phyloP scores from a whole-genome alignment of 2,329 filamentous ascomycete species.

The Alternaria sp. region DNA sequence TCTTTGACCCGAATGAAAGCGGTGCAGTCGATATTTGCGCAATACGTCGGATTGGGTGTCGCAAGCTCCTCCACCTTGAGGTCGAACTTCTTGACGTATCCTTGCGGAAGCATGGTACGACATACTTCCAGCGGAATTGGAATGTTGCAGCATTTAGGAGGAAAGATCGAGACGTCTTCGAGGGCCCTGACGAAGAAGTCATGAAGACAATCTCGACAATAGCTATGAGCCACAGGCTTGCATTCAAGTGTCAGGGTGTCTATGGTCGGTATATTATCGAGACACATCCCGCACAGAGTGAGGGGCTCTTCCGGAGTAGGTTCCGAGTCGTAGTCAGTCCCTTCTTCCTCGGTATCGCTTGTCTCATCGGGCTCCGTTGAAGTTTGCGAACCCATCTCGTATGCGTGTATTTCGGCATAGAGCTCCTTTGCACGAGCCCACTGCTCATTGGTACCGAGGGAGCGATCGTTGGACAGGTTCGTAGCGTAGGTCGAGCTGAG shows the following conservation, averaged over 20 bases:
- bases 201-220: too few species aligned
- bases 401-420: background rate
- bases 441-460: background rate
- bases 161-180: slow-evolving; percentile 27
- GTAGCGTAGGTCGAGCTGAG: slow-evolving; percentile 5
- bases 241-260: background rate
- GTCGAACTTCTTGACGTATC: slow-evolving; percentile 17
- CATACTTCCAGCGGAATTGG: slow-evolving; percentile 21
- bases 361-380: background rate
- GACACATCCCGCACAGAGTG: background rate
- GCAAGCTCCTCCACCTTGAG: slow-evolving; percentile 24
- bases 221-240: background rate
- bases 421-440: background rate
- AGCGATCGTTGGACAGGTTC: background rate
- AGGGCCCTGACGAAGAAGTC: too few species aligned
- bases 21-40: slow-evolving; percentile 14
- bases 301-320: background rate
- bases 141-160: slow-evolving; percentile 27
- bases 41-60: slow-evolving; percentile 26
- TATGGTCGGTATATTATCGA: background rate
- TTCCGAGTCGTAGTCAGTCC: background rate
- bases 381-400: background rate
- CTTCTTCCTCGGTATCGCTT: background rate
- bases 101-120: slow-evolving; percentile 10
- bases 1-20: slow-evolving; percentile 17